Base-by-base conservation (phyloP, 305 asterid species). In the Petunia hybrid region DNA sequence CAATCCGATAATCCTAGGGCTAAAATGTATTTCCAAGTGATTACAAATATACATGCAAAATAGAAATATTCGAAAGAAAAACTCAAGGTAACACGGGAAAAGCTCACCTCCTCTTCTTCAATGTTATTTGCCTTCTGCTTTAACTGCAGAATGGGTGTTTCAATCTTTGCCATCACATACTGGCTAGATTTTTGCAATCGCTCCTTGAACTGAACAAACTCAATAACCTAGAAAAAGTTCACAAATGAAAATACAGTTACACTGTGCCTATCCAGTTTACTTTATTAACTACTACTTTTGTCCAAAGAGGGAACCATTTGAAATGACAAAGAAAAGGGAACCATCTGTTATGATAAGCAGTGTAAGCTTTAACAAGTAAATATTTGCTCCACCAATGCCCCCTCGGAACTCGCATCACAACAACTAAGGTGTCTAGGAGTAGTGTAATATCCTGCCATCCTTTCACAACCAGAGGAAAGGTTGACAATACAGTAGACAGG, bases 131-230 rank as follows among this genome's bases (percentile, higher is more conserved):
- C 91, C 83, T 88, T 92, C 89, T 91, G 92, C 91, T 93, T 97
- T 79, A 97, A 87, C 92, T 91, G 97, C 83, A 97, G 85, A 90
- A 97, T 87, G 56, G 98, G 90, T 80, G 89, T 87, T 90, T 97
- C 99, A 82, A 95, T 90, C 89, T 92, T 97, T 55, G 94, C 95
- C 88, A 87, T 85, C 68, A 95, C 81, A 84, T 97, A 97, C 87
- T 95, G 99, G 85, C 88, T 89, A 53, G 99, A 97, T 31, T 89
- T 88, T 83, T 91, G 98, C 85, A 97, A 81, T 77, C 90, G 90
- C 83, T 95, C 97, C 91, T 97, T 97, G 84, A 97, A 97, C 85
- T 93, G 98, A 83, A 97, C 97, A 78, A 97, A 97, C 80, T 97
- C 99, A 87, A 93, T 89, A 61, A 91, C 99, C 99, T 97, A 82